Evolutionary conservation across 352 stramenopile species (phyloP).

Genomic region (Globisporangium echinulatum): DNA sequence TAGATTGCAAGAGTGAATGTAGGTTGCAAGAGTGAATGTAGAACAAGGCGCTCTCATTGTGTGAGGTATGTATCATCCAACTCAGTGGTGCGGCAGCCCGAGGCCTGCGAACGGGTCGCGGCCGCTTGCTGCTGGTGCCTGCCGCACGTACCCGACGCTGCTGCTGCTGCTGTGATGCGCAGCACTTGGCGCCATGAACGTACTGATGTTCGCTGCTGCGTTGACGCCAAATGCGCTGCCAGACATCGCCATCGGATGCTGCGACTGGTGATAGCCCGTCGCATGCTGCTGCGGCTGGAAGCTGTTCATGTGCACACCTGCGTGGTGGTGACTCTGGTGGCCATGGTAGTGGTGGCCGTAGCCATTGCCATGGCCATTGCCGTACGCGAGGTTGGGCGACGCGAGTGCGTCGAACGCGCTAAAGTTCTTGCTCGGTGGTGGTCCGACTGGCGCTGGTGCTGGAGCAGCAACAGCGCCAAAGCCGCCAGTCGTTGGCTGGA

Average conservation of each 20-base stretch:
- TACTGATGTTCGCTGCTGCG: slow-evolving; percentile 35
- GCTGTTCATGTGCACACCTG: slow-evolving; percentile 10
- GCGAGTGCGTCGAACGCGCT: slow-evolving; percentile 54
- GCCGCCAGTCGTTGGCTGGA: slow-evolving; percentile 4
- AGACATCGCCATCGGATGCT: slow-evolving; percentile 24
- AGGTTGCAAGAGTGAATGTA: no score
- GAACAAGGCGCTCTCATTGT: background rate
- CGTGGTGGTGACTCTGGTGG: slow-evolving; percentile 14
- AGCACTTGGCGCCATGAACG: slow-evolving; percentile 30
- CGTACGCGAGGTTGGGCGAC: slow-evolving; percentile 22
- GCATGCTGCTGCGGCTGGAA: slow-evolving; percentile 18
- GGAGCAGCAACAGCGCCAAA: slow-evolving; percentile 4
- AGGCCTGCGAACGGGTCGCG: slow-evolving; percentile 75
- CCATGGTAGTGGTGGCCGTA: slow-evolving; percentile 21
- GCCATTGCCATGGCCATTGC: background rate
- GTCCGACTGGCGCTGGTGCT: slow-evolving; percentile 7
- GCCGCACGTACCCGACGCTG: slow-evolving; percentile 1
- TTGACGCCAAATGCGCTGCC: slow-evolving; percentile 12
- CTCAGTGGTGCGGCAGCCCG: slow-evolving; percentile 47
- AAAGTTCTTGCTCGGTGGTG: slow-evolving; percentile 35
- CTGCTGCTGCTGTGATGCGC: slow-evolving; percentile 6
- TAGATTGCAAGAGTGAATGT: no score
- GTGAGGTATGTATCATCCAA: background rate
- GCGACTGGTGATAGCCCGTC: slow-evolving; percentile 14
- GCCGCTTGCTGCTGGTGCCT: slow-evolving; percentile 11